Evolutionary conservation across 2,329 filamentous ascomycete species (phyloP).

Genomic region (Colletotrichum coccodes): DNA sequence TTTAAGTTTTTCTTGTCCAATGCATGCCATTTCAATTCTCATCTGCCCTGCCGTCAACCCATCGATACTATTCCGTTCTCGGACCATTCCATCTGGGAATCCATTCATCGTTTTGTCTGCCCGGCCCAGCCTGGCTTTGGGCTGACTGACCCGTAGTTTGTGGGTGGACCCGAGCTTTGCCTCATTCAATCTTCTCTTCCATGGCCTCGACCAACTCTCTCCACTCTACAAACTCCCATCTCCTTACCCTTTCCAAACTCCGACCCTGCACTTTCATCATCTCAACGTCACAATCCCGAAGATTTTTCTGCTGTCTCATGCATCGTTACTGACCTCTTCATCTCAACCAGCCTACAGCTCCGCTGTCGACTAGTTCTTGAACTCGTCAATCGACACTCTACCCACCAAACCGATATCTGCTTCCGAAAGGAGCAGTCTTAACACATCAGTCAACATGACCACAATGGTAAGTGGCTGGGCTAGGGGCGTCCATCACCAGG

Average conservation of each 20-base stretch:
- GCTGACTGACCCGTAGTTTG: background rate
- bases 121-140: slow-evolving; percentile 20
- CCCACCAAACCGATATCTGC: background rate
- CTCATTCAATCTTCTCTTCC: slow-evolving; percentile 19
- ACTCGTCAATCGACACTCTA: slow-evolving; percentile 3
- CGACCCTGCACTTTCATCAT: slow-evolving; percentile 25
- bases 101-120: slow-evolving; percentile 8
- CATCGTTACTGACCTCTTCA: slow-evolving; percentile 1
- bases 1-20: background rate
- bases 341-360: background rate
- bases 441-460: slow-evolving; percentile 52
- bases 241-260: slow-evolving; percentile 34
- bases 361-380: background rate
- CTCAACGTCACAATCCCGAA: slow-evolving; percentile 1
- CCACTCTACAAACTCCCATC: slow-evolving; percentile 31
- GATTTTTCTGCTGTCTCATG: background rate
- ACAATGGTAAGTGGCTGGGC: slow-evolving; percentile 57
- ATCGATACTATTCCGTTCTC: background rate
- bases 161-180: slow-evolving; percentile 23
- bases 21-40: background rate
- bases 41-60: background rate
- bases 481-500: background rate
- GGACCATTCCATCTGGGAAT: background rate
- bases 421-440: slow-evolving; percentile 30
- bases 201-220: slow-evolving; percentile 11